phyloP scores from a whole-genome alignment of 345 rosid species.

The Brassica incana region DNA sequence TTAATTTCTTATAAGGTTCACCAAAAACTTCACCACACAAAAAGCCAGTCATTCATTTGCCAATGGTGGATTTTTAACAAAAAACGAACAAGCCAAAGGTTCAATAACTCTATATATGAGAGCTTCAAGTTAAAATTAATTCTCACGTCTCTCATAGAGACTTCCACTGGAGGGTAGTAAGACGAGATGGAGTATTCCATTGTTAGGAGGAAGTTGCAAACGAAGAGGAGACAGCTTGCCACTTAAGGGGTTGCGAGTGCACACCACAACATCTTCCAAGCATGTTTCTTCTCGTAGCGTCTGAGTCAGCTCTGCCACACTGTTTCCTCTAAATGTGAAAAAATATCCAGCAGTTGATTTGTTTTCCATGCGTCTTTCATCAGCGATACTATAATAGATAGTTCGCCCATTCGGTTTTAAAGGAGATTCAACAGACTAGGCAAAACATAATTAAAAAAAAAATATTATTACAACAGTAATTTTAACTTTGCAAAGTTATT shows the following conservation, averaged over 20 bases:
- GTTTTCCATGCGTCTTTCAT: conserved; percentile 72
- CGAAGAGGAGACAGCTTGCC: conserved; percentile 78
- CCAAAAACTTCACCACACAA: conserved; percentile 3
- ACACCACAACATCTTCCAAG: conserved; percentile 64
- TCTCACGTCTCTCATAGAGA: conserved; percentile 43
- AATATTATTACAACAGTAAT: not conserved
- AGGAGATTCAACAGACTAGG: not conserved
- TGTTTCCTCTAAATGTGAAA: conserved; percentile 71
- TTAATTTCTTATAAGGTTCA: conserved; percentile 12
- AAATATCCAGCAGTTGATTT: conserved; percentile 56
- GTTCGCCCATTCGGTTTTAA: not conserved
- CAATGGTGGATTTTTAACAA: conserved; percentile 7
- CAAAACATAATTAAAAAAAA: not conserved
- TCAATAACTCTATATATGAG: conserved; percentile 2
- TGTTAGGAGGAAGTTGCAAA: conserved; percentile 94
- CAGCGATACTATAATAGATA: conserved; percentile 48
- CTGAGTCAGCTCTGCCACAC: conserved; percentile 66
- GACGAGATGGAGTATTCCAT: conserved; percentile 70
- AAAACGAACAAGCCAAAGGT: conserved; percentile 1
- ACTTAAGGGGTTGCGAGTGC: conserved; percentile 83
- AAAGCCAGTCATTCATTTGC: conserved; percentile 1
- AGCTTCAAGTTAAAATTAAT: not conserved
- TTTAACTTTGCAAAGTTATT: not conserved
- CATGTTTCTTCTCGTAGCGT: conserved; percentile 71
- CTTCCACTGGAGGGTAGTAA: conserved; percentile 52